Base-by-base conservation (phyloP, 331 rosid species). In the Pyrus hybrid region DNA sequence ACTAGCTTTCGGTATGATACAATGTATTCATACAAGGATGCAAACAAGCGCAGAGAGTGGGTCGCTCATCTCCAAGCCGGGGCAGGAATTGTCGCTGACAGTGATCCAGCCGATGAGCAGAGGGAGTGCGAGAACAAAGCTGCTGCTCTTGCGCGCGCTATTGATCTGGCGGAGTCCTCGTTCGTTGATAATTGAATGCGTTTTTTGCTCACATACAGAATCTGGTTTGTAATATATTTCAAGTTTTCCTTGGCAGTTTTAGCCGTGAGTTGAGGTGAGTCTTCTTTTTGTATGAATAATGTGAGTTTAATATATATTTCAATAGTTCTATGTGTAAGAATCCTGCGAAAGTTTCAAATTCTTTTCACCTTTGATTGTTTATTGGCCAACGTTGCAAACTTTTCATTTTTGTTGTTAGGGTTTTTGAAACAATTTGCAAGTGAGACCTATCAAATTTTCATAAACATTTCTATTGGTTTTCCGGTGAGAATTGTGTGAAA, bases 121-220 rank as follows among this genome's bases (percentile, higher is more conserved):
- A 87, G 88, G 76, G 99, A 94, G 80, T 94, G 99, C 28, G 96
- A 94, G 87, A 94, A 92, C 87, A 94, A 90, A 84, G 95, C 97
- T 45, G 97, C 97, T 18, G 98, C 86, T 0, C 98, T 93, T 78
- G 96, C 89, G 14, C 89, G 96, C 14, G 97, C 99, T 28, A 91
- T 94, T n/a, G 96, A 92, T 80, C 95, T 94, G 80, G 99, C 97
- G 0, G 97, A 94, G 81, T 92, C 97, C 41, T 88, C 97, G 1
- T 94, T 92, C 68, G 84, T 88, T 6, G 80, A 86, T 2, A 85
- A 85, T 76, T 81, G 75, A 81, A 28, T 45, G 8, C 41, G 33
- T 73, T 30, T 29, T 63, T 63, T 8, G 9, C 23, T 56, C 25
- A 1, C 32, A 23, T 49, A 17, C 3, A 54, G 64, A 53, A n/a